Evolutionary conservation across 495 filamentous ascomycete species (phyloP).

Genomic region (Cenococcum geophilum): DNA sequence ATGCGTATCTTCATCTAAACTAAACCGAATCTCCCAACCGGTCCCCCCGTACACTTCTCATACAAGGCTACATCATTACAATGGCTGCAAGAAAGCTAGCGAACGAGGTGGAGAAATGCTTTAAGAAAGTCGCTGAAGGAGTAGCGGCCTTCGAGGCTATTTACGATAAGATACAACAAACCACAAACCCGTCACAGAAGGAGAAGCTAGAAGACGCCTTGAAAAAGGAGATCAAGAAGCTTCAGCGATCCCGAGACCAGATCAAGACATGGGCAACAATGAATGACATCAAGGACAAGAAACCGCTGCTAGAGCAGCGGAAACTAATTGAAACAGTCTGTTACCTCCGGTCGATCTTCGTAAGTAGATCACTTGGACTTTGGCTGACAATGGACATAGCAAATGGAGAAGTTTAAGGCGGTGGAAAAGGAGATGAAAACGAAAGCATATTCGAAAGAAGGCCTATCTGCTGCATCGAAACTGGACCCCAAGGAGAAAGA

Average conservation of each 20-base stretch:
- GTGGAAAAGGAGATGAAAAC: slow-evolving; percentile 99
- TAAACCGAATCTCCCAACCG: slow-evolving; percentile 8
- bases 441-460: slow-evolving; percentile 98
- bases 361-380: slow-evolving; percentile 1
- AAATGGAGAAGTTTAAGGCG: slow-evolving; percentile 99
- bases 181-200: slow-evolving; percentile 87
- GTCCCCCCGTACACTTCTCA: slow-evolving; percentile 6
- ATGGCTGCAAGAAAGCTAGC: slow-evolving; percentile 95
- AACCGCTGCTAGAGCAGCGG: slow-evolving; percentile 83
- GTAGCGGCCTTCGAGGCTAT: slow-evolving; percentile 88
- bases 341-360: neutral
- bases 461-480: slow-evolving; percentile 79
- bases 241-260: slow-evolving; percentile 92
- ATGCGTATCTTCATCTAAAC: neutral
- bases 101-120: slow-evolving; percentile 96
- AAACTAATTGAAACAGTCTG: slow-evolving; percentile 91
- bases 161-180: slow-evolving; percentile 90
- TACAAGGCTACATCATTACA: slow-evolving; percentile 33
- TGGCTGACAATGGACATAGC: slow-evolving; percentile 50
- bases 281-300: slow-evolving; percentile 99
- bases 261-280: slow-evolving; percentile 97
- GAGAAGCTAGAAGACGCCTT: slow-evolving; percentile 96
- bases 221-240: slow-evolving; percentile 99
- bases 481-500: slow-evolving; percentile 93
- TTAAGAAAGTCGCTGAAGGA: slow-evolving; percentile 92